These are phyloP conservation scores for Aspergillus hiratsukae DNA, from an alignment of 2,329 filamentous ascomycete genomes.

Conservation along the genomic window DNA sequence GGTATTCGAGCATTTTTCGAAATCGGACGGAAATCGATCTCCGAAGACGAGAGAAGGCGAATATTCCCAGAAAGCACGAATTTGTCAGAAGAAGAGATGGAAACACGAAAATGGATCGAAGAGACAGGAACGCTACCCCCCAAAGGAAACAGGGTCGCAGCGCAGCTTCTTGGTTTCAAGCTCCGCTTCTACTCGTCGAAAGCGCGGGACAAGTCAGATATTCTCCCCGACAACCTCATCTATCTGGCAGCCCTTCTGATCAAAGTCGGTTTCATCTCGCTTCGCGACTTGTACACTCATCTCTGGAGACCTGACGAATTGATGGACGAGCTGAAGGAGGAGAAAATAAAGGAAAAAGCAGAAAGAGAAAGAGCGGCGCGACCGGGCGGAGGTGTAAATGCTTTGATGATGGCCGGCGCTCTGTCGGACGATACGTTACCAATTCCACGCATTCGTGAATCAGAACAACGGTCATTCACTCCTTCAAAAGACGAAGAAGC, in stretches of 20 bases:
- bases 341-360: constrained; percentile 69
- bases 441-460: constrained; percentile 49
- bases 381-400: constrained; percentile 71
- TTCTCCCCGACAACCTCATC: constrained; percentile 85
- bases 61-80: constrained; percentile 40
- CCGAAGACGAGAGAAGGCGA: constrained; percentile 53
- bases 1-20: constrained; percentile 87
- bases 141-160: constrained; percentile 81
- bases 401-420: constrained; percentile 79
- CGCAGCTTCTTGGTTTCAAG: constrained; percentile 95
- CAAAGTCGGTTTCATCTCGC: constrained; percentile 94
- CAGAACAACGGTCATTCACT: constrained; percentile 48
- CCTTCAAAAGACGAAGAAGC: constrained; percentile 51
- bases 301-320: constrained; percentile 78
- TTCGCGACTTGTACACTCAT: constrained; percentile 87
- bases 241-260: constrained; percentile 88
- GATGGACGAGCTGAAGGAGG: constrained; percentile 70
- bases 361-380: constrained; percentile 70
- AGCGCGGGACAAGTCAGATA: constrained; percentile 68
- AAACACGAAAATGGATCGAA: constrained; percentile 70
- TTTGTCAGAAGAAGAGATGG: constrained; percentile 47
- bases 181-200: constrained; percentile 87
- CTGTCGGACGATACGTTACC: constrained; percentile 73
- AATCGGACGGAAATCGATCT: constrained; percentile 67
- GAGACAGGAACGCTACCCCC: constrained; percentile 78